Conservation (phyloP, 306 rosid genomes). For the Acacia melanoxylon region DNA sequence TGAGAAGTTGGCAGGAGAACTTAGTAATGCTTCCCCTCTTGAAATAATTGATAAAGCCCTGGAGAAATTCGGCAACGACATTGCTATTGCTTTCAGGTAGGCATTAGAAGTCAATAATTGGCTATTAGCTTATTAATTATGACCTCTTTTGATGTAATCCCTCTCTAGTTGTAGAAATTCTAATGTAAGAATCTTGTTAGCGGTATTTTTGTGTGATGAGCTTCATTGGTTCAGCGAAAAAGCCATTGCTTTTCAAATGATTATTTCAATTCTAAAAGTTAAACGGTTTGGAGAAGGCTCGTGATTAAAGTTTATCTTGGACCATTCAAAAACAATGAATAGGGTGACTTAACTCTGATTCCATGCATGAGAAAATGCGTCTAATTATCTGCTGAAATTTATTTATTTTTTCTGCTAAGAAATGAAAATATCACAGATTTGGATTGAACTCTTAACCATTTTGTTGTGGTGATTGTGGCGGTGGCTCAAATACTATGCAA, state of each 20-base stretch:
- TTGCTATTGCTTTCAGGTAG: slow-evolving; percentile 91
- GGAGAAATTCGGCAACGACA: slow-evolving; percentile 67
- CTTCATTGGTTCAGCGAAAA: not conserved
- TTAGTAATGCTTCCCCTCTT: slow-evolving; percentile 78
- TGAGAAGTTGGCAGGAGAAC: slow-evolving; percentile 50
- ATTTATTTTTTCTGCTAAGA: not conserved
- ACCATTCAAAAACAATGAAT: not conserved
- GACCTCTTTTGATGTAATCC: not conserved
- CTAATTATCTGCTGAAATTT: not conserved
- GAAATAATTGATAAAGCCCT: slow-evolving; percentile 77
- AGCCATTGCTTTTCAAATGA: not conserved
- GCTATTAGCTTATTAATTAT: not conserved
- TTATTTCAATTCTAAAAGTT: not conserved
- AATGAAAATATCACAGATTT: not conserved
- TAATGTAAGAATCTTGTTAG: not conserved
- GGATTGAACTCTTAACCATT: not conserved
- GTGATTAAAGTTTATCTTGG: not conserved
- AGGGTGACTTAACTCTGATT: too few species aligned
- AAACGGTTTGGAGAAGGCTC: not conserved
- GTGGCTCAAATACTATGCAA: not conserved
- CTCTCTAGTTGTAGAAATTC: not conserved
- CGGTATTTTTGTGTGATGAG: not conserved
- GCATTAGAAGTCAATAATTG: not conserved
- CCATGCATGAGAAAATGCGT: not conserved
- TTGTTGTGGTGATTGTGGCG: not conserved